These are phyloP conservation scores for Blastobotrys malaysiensis DNA, from an alignment of 1,139 yeast genomes.

Conservation along the genomic window DNA sequence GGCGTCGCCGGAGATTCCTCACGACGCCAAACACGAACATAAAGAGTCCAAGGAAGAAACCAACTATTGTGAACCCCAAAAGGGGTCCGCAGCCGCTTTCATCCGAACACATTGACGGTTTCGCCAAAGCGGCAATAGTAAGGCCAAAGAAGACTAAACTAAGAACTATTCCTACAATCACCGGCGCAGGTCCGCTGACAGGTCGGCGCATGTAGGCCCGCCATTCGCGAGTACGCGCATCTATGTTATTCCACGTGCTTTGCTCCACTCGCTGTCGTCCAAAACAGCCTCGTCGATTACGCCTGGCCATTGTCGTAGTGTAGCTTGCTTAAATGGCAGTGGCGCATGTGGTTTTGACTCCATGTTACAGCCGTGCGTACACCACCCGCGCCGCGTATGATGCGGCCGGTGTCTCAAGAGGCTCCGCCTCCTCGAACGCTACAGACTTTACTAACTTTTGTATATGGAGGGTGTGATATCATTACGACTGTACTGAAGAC, in stretches of 20 bases:
- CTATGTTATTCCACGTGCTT: not conserved
- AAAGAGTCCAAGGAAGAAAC: not conserved
- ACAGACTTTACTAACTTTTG: too few species aligned
- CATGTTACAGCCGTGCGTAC: not conserved
- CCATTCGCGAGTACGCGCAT: not conserved
- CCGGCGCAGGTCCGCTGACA: not conserved
- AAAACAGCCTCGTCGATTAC: not conserved
- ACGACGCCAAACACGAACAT: not conserved
- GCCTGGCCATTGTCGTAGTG: not conserved
- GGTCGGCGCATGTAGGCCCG: not conserved
- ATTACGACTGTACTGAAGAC: not conserved
- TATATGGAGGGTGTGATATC: too few species aligned
- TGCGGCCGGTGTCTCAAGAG: not conserved
- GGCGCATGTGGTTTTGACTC: not conserved
- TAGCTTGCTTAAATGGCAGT: not conserved
- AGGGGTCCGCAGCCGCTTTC: not conserved
- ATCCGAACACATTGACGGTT: not conserved
- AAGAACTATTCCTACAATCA: not conserved
- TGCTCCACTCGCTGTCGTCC: not conserved
- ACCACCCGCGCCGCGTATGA: not conserved
- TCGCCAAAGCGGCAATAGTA: not conserved
- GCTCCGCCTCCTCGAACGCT: not conserved
- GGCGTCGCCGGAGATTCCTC: not conserved
- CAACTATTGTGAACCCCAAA: not conserved
- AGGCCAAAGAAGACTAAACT: not conserved